Percentiles rank a stretch among this genome's conserved stretches.
phyloP scores from a whole-genome alignment of 139 green algal genomes.

The Microglena sp. region DNA sequence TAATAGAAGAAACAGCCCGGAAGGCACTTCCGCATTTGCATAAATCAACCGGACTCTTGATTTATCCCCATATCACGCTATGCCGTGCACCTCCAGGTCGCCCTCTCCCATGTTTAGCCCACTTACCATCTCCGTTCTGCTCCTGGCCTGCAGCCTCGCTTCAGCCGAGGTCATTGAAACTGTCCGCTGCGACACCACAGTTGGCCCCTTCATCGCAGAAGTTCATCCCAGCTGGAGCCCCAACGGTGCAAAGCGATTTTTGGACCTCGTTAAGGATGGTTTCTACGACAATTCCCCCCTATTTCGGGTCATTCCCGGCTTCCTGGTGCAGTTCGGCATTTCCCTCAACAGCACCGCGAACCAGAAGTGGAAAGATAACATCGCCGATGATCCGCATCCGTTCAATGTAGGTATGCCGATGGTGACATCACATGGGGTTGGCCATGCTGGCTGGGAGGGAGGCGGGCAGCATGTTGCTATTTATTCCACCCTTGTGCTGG shows the following conservation, averaged over 20 bases:
- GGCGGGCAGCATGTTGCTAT: no score
- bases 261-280: constrained; percentile 7
- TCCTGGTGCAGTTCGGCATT: constrained; percentile 11
- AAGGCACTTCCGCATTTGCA: no score
- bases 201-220: neutral
- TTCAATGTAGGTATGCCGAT: constrained; percentile 4
- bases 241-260: constrained; percentile 5
- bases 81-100: no score
- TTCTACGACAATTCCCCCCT: constrained; percentile 4
- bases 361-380: constrained; percentile 2
- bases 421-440: no score
- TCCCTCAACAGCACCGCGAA: neutral
- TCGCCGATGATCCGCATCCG: constrained; percentile 1
- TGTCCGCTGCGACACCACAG: constrained; percentile 1
- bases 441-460: no score
- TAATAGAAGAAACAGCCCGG: no score
- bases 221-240: constrained; percentile 4
- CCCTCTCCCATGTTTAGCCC: no score
- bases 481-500: no score
- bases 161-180: neutral
- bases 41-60: no score
- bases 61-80: no score
- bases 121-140: no score
- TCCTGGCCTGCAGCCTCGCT: no score
- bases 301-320: constrained; percentile 1